phyloP scores from a whole-genome alignment of 176 grass and related monocot species.

The Triticum timopheevii region DNA sequence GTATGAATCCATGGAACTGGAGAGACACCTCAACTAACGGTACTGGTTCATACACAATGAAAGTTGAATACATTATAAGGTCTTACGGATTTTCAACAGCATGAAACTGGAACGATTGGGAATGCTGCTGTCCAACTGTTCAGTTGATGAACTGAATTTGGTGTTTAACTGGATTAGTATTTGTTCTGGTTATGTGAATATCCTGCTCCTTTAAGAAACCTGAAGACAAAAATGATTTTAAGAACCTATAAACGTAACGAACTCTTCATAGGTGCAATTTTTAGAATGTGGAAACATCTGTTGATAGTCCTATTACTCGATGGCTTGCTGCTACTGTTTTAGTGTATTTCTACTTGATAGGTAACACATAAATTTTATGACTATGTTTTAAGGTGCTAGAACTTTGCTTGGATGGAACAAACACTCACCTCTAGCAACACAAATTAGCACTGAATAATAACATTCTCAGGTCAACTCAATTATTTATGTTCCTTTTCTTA shows the following conservation, averaged over 20 bases:
- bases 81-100: background rate
- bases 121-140: conserved; percentile 13
- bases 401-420: background rate
- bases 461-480: conserved; percentile 10
- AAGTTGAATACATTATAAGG: conserved; percentile 3
- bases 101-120: background rate
- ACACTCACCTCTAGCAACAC: background rate
- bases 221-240: background rate
- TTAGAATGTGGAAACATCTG: background rate
- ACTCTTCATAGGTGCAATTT: background rate
- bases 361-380: background rate
- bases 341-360: background rate
- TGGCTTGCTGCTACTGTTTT: background rate
- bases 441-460: background rate
- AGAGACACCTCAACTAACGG: conserved; percentile 88
- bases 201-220: conserved; percentile 13
- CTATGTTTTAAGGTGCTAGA: conserved; percentile 7
- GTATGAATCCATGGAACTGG: conserved; percentile 95
- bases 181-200: conserved; percentile 7
- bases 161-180: conserved; percentile 13
- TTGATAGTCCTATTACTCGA: background rate
- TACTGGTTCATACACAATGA: conserved; percentile 15
- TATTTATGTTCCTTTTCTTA: background rate
- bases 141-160: background rate
- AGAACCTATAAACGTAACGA: background rate